These are phyloP conservation scores for Wickerhamiella domercqiae DNA, from an alignment of 805 yeast genomes.

Conservation along the genomic window DNA sequence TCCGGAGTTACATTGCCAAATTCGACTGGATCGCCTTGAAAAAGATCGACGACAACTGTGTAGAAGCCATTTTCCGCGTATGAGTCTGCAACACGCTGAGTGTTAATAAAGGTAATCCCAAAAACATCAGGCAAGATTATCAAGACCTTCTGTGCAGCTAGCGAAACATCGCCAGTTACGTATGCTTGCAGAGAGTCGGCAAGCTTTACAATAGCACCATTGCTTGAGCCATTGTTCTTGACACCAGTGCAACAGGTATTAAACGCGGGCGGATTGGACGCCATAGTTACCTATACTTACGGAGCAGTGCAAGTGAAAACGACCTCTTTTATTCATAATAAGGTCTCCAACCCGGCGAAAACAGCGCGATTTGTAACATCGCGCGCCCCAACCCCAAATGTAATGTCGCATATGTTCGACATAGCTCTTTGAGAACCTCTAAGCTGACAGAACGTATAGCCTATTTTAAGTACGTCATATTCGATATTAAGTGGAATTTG, in stretches of 20 bases:
- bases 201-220: constrained; percentile 15
- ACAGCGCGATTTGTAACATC: no score
- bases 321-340: no score
- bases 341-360: no score
- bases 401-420: no score
- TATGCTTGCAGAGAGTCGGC: constrained; percentile 29
- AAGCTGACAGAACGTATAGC: no score
- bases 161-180: constrained; percentile 32
- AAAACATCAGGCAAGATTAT: constrained; percentile 49
- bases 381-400: no score
- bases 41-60: constrained; percentile 64
- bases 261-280: constrained; percentile 20
- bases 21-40: constrained; percentile 38
- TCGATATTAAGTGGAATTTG: no score
- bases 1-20: constrained; percentile 3
- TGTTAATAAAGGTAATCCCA: constrained; percentile 47
- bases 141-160: constrained; percentile 35
- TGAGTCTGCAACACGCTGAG: constrained; percentile 31
- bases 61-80: constrained; percentile 48
- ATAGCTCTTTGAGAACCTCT: no score
- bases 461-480: no score
- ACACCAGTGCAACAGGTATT: constrained; percentile 23
- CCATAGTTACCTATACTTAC: no score
- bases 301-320: no score
- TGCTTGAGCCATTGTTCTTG: constrained; percentile 19